Base-by-base conservation (phyloP, 2,329 filamentous ascomycete genomes). In the Penicillium sp. region DNA sequence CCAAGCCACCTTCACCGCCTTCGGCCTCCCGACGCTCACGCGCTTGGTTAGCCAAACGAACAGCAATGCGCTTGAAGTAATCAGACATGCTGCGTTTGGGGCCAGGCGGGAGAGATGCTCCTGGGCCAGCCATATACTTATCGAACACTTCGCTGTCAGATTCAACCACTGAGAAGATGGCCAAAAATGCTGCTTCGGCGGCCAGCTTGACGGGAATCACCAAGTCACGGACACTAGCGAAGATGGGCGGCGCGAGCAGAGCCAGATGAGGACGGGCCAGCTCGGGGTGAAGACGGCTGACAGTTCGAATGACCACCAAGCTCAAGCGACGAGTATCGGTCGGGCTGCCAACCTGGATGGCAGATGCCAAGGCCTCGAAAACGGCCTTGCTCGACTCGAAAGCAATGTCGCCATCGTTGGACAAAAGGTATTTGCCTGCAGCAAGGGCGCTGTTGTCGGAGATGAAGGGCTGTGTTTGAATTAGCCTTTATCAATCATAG, bases 161-260 rank as follows among this genome's bases (percentile, higher is more conserved):
- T 41, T 96, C 90, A 1, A 92, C 90, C 1, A 97, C 92, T 40
- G 84, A 86, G 77, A 99, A 97, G 4, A 97, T 81, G 46, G 91
- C 85, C 51, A 99, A 82, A 74, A 99, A 97, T 0, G 93, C 91
- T 11, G 92, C 93, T 76, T 99, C 94, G 1, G 94, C 93, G 0
- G 93, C 88, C 27, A 99, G 81, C 75, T 99, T 99, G 69, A 99
- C 88, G 0, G 95, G 95, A 59, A 99, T 97, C 6, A 97, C 86
- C 9, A 86, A 81, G 71, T 99, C 94, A 55, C 95, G 86, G 27
- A 99, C 94, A 49, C 89, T 89, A 39, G 89, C 86, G 72, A 99
- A 99, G 41, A 97, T 83, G 1, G 91, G 86, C 1, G 88, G 87
- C 1, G 90, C 87, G n/a, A 99, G 82, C 2, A 91, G 76, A 9